Base-by-base conservation (phyloP, 2,329 filamentous ascomycete genomes). In the Diaporthe nobilis region DNA sequence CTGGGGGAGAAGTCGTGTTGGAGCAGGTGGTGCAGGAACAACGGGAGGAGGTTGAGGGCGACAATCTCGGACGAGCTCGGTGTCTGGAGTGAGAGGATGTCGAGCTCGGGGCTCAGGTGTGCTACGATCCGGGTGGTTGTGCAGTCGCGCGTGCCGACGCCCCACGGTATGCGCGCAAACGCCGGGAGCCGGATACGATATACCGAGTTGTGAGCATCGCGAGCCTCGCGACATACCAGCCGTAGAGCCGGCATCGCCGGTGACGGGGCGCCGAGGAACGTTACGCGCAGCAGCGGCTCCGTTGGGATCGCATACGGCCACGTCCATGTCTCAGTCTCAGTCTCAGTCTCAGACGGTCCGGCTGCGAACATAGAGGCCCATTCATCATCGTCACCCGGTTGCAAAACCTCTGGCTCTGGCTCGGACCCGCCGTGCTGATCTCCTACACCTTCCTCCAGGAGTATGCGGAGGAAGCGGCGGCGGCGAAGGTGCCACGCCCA, bases 21-120 rank as follows among this genome's bases (percentile, higher is more conserved):
- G 20, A 60, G 34, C 47, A 74, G 20, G 39, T 53, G 55, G 22
- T 74, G 72, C 25, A 74, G 31, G 61, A 74, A 74, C 4, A 74
- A n/a, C 28, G 61, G 61, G 8, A 74, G 61, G 7, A 68, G 31
- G 28, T 74, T 68, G n/a, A 22, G 49, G 20, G 44, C n/a, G 57
- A 13, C 53, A 22, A 68, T 49, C 25, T 47, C 15, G 15, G 15
- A 4, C 17, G 42, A 13, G 12, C 34, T 4, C n/a, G 25, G 17
- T 31, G 34, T 31, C 10, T 68, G 60, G 37, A 74, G 31, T 8
- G 72, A 68, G 72, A 73, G 60, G 2, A 51, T 60, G 20, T 74
- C 72, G 12, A 67, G 53, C 25, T 74, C 60, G 25, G 72, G 72
- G 37, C 60, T 39, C 13, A 74, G 25, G 25, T 58, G 20, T 51